Evolutionary conservation across 2,329 filamentous ascomycete species (phyloP), one percentile per base, ranked within the genome.

Genomic region (Penicillium olsonii): DNA sequence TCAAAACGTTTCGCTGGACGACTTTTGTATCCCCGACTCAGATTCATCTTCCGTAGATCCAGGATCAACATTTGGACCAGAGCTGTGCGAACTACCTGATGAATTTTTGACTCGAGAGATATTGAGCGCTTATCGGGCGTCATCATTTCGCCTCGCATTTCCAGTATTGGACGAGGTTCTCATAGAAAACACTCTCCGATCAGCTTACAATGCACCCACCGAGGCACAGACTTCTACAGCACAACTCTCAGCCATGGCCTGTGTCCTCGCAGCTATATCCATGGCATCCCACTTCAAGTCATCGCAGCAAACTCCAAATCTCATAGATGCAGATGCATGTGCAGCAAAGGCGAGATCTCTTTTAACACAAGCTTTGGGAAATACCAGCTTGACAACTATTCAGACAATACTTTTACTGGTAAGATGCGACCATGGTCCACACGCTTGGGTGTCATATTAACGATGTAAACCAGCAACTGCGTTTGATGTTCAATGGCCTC

Each of bases 351-450:
- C 29, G n/a, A 12, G n/a, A 11, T n/a, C 5, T 37, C 50, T 56
- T 3, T 19, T 56, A 22, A 15, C 42, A 14, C 15, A 39, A 8
- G 14, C 54, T n/a, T 12, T 22, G 15, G 40, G 22, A 9, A 42
- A 56, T 42, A 45, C 3, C 20, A 52, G 40, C n/a, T 39, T 56
- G 34, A 0, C 22, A 6, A 54, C 50, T 26, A 53, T 58, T 7
- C 45, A 58, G 24, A 45, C 53, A 10, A 40, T 40, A 41, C 19
- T 56, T 1, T 29, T 56, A 9, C 39, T 59, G 45, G 56, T 59
- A 20, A 45, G 54, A 35, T 10, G n/a, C n/a, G n/a, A n/a, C n/a
- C n/a, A n/a, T n/a, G n/a, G n/a, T n/a, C n/a, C n/a, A n/a, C n/a
- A n/a, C n/a, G n/a, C n/a, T n/a, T n/a, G n/a, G n/a, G n/a, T n/a